Evolutionary conservation across 2,329 filamentous ascomycete genomes (phyloP).

Genomic region (Ramularia endophylla): DNA sequence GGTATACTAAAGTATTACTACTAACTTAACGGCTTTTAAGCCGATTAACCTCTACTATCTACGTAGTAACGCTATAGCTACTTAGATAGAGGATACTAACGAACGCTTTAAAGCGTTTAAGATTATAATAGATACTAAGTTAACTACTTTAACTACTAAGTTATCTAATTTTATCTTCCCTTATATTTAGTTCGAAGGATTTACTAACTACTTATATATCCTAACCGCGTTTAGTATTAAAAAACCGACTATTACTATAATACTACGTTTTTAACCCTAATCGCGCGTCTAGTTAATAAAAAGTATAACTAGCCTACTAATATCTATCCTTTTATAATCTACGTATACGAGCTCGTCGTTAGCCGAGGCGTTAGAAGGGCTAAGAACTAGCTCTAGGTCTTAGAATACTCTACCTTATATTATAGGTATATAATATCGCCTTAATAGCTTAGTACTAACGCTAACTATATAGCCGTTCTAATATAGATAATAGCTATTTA

Average conservation of each 20-base stretch:
- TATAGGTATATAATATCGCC: neutral
- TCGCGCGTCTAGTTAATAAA: too few relatives aligned
- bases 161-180: too few relatives aligned
- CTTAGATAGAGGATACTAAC: too few relatives aligned
- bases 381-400: neutral
- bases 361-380: neutral
- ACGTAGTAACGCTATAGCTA: too few relatives aligned
- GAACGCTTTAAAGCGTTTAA: too few relatives aligned
- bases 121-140: too few relatives aligned
- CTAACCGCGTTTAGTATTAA: neutral
- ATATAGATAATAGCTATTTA: neutral
- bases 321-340: neutral
- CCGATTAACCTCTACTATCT: too few relatives aligned
- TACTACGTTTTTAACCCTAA: too few relatives aligned
- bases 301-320: neutral
- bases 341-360: neutral
- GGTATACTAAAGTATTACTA: too few relatives aligned
- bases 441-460: neutral
- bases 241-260: neutral
- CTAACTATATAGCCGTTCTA: neutral
- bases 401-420: neutral
- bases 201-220: neutral
- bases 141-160: too few relatives aligned
- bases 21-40: too few relatives aligned
- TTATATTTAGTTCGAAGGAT: neutral